A percentile compares a stretch with the other conserved stretches of the same genome.
These are phyloP conservation scores for Solidago caesia DNA, from an alignment of 129 eudicot species.

Conservation along the genomic window DNA sequence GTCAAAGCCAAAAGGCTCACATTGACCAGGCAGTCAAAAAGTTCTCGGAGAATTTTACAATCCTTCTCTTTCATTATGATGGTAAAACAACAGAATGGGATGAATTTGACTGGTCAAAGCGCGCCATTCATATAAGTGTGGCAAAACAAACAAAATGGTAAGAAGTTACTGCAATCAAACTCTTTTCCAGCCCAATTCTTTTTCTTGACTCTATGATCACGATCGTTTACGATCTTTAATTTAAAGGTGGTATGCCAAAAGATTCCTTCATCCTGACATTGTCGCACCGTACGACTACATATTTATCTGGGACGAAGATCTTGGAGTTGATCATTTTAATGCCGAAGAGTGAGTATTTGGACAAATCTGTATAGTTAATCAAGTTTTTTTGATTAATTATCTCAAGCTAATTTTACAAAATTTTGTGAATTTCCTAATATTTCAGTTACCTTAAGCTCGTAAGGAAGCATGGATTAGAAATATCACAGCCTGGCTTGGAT, in stretches of 20 bases:
- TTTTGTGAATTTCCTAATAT: background rate
- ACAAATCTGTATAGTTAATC: background rate
- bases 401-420: background rate
- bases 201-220: slow-evolving; percentile 7
- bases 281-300: slow-evolving; percentile 88
- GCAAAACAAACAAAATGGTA: slow-evolving; percentile 88
- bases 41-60: slow-evolving; percentile 79
- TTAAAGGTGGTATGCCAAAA: slow-evolving; percentile 90
- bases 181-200: background rate
- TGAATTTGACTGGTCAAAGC: slow-evolving; percentile 88
- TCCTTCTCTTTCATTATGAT: slow-evolving; percentile 88
- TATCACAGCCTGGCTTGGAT: slow-evolving; percentile 92
- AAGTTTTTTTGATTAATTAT: background rate
- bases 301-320: slow-evolving; percentile 98
- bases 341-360: slow-evolving; percentile 77
- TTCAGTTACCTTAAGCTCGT: slow-evolving; percentile 76
- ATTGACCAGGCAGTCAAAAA: slow-evolving; percentile 73
- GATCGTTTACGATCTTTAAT: slow-evolving; percentile 7
- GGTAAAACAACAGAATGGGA: slow-evolving; percentile 88
- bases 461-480: slow-evolving; percentile 86
- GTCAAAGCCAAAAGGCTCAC: slow-evolving; percentile 60
- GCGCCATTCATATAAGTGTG: slow-evolving; percentile 79
- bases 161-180: slow-evolving; percentile 10
- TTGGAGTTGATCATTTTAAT: slow-evolving; percentile 83
- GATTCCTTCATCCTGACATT: slow-evolving; percentile 93